Percentiles rank a stretch among this genome's conserved stretches.
Conservation (phyloP, 768 basidiomycete species). For the Cyathus striatus region DNA sequence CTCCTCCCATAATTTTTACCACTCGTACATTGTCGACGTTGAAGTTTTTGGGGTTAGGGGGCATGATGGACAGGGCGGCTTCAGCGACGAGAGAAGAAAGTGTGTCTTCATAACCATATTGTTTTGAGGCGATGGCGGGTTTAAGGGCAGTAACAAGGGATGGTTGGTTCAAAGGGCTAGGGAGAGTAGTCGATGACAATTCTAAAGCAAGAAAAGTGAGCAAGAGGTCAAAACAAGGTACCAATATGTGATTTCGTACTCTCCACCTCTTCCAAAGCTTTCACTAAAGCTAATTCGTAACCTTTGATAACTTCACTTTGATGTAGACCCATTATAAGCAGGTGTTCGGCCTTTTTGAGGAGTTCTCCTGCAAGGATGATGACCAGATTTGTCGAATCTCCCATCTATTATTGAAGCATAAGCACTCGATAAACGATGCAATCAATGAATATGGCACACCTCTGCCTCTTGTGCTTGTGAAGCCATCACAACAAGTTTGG, state of each 20-base stretch:
- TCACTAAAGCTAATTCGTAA: constrained; percentile 85
- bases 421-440: constrained; percentile 1
- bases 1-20: constrained; percentile 98
- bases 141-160: constrained; percentile 74
- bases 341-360: constrained; percentile 86
- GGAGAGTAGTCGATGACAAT: constrained; percentile 65
- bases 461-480: constrained; percentile 95
- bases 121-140: constrained; percentile 94
- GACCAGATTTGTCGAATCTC: constrained; percentile 94
- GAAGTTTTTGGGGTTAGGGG: constrained; percentile 82
- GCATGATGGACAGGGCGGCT: constrained; percentile 91
- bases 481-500: constrained; percentile 98
- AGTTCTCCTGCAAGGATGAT: constrained; percentile 94
- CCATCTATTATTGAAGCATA: constrained; percentile 58
- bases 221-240: neutral
- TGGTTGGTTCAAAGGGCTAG: constrained; percentile 64
- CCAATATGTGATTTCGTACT: no score
- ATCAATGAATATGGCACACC: constrained; percentile 39
- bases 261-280: constrained; percentile 84
- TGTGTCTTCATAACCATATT: constrained; percentile 88
- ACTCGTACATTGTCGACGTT: constrained; percentile 98
- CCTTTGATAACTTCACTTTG: constrained; percentile 94
- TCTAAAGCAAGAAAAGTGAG: constrained; percentile 33
- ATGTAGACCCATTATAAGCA: constrained; percentile 95
- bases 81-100: constrained; percentile 85